These are phyloP conservation scores for Chloris gayana DNA, from an alignment of 176 grass and related monocot genomes.

Conservation along the genomic window DNA sequence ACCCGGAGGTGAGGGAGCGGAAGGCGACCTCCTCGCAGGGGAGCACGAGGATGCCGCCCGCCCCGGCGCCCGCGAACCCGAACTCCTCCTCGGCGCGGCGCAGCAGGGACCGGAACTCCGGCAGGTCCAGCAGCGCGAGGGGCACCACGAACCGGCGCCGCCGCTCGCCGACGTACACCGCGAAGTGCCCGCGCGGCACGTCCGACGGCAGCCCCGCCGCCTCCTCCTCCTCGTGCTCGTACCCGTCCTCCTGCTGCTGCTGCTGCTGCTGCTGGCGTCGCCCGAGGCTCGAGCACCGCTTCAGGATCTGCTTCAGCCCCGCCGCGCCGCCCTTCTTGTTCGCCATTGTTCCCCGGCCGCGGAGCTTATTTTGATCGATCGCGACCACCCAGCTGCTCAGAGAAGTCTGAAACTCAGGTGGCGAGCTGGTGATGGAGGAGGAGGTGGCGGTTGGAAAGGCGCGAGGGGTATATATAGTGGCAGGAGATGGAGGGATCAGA, in stretches of 20 bases:
- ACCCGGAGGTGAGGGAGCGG: constrained; percentile 77
- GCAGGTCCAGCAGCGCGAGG: constrained; percentile 64
- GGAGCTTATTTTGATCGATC: no score
- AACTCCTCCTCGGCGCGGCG: constrained; percentile 95
- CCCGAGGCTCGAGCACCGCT: constrained; percentile 81
- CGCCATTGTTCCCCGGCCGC: constrained; percentile 59
- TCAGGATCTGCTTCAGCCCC: constrained; percentile 79
- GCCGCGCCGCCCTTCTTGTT: constrained; percentile 57
- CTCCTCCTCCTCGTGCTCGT: constrained; percentile 26
- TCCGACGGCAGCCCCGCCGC: constrained; percentile 58
- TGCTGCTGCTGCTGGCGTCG: constrained; percentile 42
- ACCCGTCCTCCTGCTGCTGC: no score
- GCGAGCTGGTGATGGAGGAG: neutral
- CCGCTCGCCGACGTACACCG: constrained; percentile 84
- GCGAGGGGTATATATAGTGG: constrained; percentile 44
- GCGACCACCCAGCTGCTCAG: no score
- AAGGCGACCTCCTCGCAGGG: constrained; percentile 96
- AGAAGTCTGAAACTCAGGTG: no score
- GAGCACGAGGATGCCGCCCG: constrained; percentile 75
- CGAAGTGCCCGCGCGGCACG: constrained; percentile 90
- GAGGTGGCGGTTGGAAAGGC: neutral
- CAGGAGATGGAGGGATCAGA: neutral
- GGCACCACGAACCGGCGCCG: constrained; percentile 83
- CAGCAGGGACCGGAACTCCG: constrained; percentile 81
- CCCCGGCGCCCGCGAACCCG: constrained; percentile 69